Percentiles rank a stretch among this genome's conserved stretches.
phyloP scores from a whole-genome alignment of 768 basidiomycete species.

The Sistotremastrum niveocremeum region DNA sequence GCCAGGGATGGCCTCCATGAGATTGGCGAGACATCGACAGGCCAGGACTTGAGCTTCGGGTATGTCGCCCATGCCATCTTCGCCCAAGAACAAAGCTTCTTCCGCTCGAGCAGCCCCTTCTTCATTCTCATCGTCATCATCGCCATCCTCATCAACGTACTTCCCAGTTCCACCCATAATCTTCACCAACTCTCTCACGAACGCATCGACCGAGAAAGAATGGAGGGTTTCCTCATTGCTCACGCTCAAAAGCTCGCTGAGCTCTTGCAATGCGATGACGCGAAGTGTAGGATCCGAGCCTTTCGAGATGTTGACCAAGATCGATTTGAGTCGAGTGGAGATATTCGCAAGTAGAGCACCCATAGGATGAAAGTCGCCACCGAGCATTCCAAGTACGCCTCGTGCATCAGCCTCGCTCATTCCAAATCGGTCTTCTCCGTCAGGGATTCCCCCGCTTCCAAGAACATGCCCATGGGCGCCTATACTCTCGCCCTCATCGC shows the following conservation, averaged over 20 bases:
- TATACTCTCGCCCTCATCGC: constrained; percentile 22
- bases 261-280: constrained; percentile 82
- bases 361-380: constrained; percentile 73
- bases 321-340: constrained; percentile 75
- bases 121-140: constrained; percentile 47
- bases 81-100: constrained; percentile 39
- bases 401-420: constrained; percentile 8
- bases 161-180: constrained; percentile 74
- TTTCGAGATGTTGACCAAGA: constrained; percentile 78
- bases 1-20: constrained; percentile 98
- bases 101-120: constrained; percentile 55
- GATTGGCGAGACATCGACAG: constrained; percentile 90
- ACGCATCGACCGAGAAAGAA: constrained; percentile 89
- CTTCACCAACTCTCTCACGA: constrained; percentile 81
- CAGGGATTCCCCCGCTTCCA: constrained; percentile 37
- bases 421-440: constrained; percentile 50
- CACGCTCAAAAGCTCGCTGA: constrained; percentile 89
- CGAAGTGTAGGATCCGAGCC: constrained; percentile 77
- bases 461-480: constrained; percentile 37
- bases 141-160: constrained; percentile 61
- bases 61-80: constrained; percentile 3
- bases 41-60: constrained; percentile 87
- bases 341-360: constrained; percentile 91
- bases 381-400: constrained; percentile 17
- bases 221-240: constrained; percentile 96